A percentile compares a stretch with the other conserved stretches of the same genome.
phyloP scores from a whole-genome alignment of 2,329 filamentous ascomycete species.

The Pseudogymnoascus sp. region DNA sequence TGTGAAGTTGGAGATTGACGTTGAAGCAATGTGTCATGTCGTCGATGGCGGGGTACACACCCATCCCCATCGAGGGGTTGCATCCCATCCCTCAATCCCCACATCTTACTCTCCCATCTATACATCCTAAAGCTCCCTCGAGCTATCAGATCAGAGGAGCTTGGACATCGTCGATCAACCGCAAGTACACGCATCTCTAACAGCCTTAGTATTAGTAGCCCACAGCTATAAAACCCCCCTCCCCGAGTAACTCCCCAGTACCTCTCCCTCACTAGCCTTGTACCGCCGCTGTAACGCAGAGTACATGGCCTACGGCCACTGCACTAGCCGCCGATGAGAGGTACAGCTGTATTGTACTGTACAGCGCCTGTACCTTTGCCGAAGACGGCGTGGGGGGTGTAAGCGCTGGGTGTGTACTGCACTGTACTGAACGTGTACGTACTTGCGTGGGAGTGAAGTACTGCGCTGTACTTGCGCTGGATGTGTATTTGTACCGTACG shows the following conservation, averaged over 20 bases:
- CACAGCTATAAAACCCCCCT: not conserved
- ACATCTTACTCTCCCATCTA: not conserved
- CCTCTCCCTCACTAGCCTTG: not conserved
- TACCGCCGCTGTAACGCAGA: not conserved
- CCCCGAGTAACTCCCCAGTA: not conserved
- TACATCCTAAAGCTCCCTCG: not conserved
- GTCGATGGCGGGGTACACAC: not conserved
- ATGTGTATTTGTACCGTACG: not conserved
- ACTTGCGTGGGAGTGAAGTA: not conserved
- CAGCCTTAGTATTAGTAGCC: not conserved
- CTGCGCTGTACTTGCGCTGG: not conserved
- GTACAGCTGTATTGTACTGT: not conserved
- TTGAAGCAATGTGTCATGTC: no score
- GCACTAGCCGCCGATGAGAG: not conserved
- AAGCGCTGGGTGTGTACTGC: not conserved
- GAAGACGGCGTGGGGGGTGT: not conserved
- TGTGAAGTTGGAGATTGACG: not conserved
- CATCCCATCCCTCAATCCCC: no score
- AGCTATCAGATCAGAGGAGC: not conserved
- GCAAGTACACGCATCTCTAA: not conserved
- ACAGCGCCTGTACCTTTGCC: not conserved
- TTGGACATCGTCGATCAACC: not conserved
- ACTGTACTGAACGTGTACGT: not conserved
- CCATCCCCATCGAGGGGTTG: no score
- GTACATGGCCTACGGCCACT: not conserved